phyloP scores from a whole-genome alignment of 2,329 filamentous ascomycete species.

The Trichoderma polysporum region DNA sequence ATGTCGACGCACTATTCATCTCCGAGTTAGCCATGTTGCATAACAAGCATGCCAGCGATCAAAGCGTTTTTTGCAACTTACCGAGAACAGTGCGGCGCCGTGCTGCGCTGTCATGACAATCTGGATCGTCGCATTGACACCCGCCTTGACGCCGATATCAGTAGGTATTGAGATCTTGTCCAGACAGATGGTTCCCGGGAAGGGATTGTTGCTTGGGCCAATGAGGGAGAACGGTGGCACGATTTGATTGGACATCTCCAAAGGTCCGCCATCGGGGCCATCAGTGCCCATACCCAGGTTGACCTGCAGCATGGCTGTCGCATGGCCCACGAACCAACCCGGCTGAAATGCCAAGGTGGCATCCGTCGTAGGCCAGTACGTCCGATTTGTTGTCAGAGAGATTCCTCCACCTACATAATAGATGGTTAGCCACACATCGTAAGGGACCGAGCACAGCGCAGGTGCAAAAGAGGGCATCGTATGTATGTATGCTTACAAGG shows the following conservation, averaged over 20 bases:
- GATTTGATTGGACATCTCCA: conserved; percentile 86
- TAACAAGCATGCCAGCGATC: not conserved
- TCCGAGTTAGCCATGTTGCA: not conserved
- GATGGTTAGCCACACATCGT: not conserved
- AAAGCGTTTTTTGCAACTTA: conserved; percentile 44
- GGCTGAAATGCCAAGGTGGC: conserved; percentile 87
- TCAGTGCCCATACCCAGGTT: conserved; percentile 83
- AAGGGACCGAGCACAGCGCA: not conserved
- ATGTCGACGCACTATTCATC: conserved; percentile 81
- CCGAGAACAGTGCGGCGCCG: conserved; percentile 78
- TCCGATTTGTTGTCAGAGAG: conserved; percentile 74
- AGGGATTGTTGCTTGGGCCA: conserved; percentile 78
- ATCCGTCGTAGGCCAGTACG: conserved; percentile 84
- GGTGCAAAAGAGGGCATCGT: conserved; percentile 21
- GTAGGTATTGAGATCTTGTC: conserved; percentile 82
- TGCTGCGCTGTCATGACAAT: conserved; percentile 80
- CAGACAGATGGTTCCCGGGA: conserved; percentile 83
- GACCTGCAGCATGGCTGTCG: conserved; percentile 79
- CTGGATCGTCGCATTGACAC: conserved; percentile 88
- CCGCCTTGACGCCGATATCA: conserved; percentile 67
- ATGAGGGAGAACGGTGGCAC: conserved; percentile 76
- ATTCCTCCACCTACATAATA: conserved; percentile 73
- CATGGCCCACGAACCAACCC: conserved; percentile 92
- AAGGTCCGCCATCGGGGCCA: conserved; percentile 62
- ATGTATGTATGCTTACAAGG: conserved; percentile 72